Conservation (phyloP, 495 filamentous ascomycete species). For the Aspergillus avenaceus region DNA sequence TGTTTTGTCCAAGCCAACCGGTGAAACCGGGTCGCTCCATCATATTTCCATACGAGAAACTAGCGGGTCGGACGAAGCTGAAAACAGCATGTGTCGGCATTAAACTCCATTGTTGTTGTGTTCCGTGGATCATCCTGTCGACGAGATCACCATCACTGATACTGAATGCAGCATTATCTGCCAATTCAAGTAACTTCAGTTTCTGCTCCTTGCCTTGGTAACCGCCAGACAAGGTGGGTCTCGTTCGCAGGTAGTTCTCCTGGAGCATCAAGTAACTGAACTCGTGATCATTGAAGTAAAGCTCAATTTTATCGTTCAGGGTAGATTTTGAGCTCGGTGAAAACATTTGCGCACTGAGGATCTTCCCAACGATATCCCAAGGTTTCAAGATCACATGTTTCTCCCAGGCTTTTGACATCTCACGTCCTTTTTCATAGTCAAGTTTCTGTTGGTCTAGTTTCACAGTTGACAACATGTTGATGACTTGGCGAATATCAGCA, state of each 20-base stretch:
- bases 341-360: conserved; percentile 86
- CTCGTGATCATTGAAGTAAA: conserved; percentile 99
- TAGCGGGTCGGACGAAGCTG: conserved; percentile 90
- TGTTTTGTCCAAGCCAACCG: conserved; percentile 91
- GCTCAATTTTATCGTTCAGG: conserved; percentile 93
- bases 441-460: conserved; percentile 79
- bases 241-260: conserved; percentile 90
- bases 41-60: conserved; percentile 77
- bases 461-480: conserved; percentile 96
- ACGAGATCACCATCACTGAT: conserved; percentile 97
- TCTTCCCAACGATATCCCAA: conserved; percentile 94
- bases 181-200: conserved; percentile 77
- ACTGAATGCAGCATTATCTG: conserved; percentile 83
- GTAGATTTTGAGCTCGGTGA: conserved; percentile 73
- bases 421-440: conserved; percentile 76
- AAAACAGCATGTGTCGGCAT: conserved; percentile 98
- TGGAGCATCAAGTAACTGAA: conserved; percentile 96
- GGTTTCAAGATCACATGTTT: conserved; percentile 95
- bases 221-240: conserved; percentile 56
- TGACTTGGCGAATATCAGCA: conserved; percentile 94
- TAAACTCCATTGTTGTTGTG: conserved; percentile 95
- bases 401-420: conserved; percentile 97
- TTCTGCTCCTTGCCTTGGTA: conserved; percentile 62
- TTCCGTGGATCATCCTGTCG: conserved; percentile 96
- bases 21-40: conserved; percentile 65